phyloP scores from a whole-genome alignment of 2,329 filamentous ascomycete genomes.

The Nigrospora oryzae region DNA sequence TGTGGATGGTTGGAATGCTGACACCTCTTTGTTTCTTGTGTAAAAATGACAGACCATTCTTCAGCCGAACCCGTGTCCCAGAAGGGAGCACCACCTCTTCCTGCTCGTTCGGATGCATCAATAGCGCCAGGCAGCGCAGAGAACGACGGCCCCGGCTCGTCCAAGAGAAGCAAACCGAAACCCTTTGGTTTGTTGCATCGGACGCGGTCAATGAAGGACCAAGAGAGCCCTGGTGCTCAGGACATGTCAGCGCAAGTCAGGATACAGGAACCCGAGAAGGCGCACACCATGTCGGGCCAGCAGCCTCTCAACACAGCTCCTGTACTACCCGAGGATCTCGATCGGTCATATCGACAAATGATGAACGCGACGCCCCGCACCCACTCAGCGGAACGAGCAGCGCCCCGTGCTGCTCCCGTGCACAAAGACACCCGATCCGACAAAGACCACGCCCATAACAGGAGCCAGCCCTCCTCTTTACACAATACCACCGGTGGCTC shows the following conservation, averaged over 20 bases:
- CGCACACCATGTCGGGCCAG: conserved; percentile 23
- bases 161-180: conserved; percentile 45
- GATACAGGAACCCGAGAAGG: conserved; percentile 26
- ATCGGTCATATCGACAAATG: conserved; percentile 60
- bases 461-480: conserved; percentile 43
- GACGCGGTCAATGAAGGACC: conserved; percentile 41
- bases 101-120: conserved; percentile 44
- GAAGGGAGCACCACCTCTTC: conserved; percentile 29
- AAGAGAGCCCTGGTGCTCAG: conserved; percentile 25
- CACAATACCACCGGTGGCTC: conserved; percentile 53
- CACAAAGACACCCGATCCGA: conserved; percentile 36
- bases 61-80: conserved; percentile 25
- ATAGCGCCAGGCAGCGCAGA: conserved; percentile 37
- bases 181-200: conserved; percentile 45
- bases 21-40: conserved; percentile 9
- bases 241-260: conserved; percentile 21
- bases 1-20: conserved; percentile 10
- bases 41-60: conserved; percentile 14
- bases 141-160: conserved; percentile 27
- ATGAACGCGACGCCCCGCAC: conserved; percentile 59
- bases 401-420: conserved; percentile 31
- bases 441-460: conserved; percentile 30
- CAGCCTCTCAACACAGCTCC: conserved; percentile 53
- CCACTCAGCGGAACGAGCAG: conserved; percentile 62
- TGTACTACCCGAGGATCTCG: conserved; percentile 41